phyloP scores from a whole-genome alignment of 768 basidiomycete species.

The Boletus sensibilis region DNA sequence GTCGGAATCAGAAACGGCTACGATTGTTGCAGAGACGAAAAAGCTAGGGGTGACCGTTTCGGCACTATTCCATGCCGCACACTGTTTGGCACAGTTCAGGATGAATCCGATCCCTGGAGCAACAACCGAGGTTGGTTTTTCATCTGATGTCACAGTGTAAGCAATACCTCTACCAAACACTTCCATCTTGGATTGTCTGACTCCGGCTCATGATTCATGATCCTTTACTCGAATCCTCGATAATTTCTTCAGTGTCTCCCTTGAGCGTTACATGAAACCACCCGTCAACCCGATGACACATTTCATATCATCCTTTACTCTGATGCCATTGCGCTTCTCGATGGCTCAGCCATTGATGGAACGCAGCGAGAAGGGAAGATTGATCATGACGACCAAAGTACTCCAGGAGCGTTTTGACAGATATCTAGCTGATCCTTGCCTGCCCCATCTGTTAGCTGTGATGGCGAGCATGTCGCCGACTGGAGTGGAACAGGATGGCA shows the following conservation, averaged over 20 bases:
- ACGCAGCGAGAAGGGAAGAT: slow-evolving; percentile 5
- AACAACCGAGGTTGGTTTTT: slow-evolving; percentile 17
- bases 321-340: slow-evolving; percentile 20
- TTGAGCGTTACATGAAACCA: slow-evolving; percentile 21
- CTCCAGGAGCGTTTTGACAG: slow-evolving; percentile 14
- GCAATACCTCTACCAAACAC: neutral
- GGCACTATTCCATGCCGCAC: slow-evolving; percentile 23
- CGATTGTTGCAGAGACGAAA: slow-evolving; percentile 11
- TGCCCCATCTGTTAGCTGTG: slow-evolving; percentile 12
- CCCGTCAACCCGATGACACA: slow-evolving; percentile 20
- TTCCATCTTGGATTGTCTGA: neutral
- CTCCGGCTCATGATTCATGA: too few species aligned
- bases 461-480: neutral
- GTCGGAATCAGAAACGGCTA: slow-evolving; percentile 10
- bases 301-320: slow-evolving; percentile 12
- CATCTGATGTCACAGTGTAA: slow-evolving; percentile 11
- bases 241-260: slow-evolving; percentile 4
- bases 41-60: slow-evolving; percentile 13
- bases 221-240: neutral
- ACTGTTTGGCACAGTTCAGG: slow-evolving; percentile 21
- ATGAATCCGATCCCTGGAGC: slow-evolving; percentile 18
- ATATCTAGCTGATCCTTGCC: slow-evolving; percentile 15
- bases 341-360: slow-evolving; percentile 11
- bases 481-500: neutral
- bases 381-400: slow-evolving; percentile 11